phyloP scores from a whole-genome alignment of 495 filamentous ascomycete genomes.

The Podospora appendiculata region DNA sequence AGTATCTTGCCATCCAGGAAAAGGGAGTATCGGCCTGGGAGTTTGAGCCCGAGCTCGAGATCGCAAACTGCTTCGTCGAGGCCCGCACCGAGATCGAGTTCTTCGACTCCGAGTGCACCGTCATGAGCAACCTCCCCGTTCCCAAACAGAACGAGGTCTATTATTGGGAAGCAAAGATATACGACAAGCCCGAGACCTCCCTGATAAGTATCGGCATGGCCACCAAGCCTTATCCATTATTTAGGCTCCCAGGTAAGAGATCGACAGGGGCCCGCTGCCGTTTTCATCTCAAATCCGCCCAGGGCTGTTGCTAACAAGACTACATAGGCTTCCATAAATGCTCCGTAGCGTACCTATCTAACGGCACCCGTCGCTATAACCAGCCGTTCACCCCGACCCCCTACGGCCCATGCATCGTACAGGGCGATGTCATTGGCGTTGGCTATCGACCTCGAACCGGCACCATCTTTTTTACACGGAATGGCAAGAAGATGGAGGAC shows the following conservation, averaged over 20 bases:
- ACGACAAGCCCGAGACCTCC: conserved; percentile 87
- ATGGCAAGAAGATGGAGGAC: conserved; percentile 94
- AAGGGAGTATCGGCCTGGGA: conserved; percentile 99
- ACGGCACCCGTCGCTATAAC: conserved; percentile 78
- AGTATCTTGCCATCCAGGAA: conserved; percentile 96
- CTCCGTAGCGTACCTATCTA: conserved; percentile 84
- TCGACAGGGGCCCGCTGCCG: neutral
- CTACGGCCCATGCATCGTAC: conserved; percentile 76
- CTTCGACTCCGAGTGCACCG: conserved; percentile 94
- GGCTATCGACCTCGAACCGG: conserved; percentile 93
- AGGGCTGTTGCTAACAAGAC: neutral
- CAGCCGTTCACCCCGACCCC: conserved; percentile 74
- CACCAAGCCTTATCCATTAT: conserved; percentile 94
- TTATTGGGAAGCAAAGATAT: conserved; percentile 98
- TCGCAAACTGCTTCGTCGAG: conserved; percentile 98
- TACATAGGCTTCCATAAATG: conserved; percentile 75
- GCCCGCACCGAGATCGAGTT: conserved; percentile 95
- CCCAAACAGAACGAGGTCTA: conserved; percentile 99
- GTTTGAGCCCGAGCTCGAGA: conserved; percentile 95
- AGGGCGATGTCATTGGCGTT: conserved; percentile 94
- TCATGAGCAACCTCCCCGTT: conserved; percentile 91
- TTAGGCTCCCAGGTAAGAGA: conserved; percentile 73
- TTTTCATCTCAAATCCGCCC: neutral
- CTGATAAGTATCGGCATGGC: conserved; percentile 83
- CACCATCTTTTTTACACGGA: conserved; percentile 95